A percentile compares a stretch with the other conserved stretches of the same genome.
These are phyloP conservation scores for Avena insularis DNA, from an alignment of 176 grass and related monocot species.

Conservation along the genomic window DNA sequence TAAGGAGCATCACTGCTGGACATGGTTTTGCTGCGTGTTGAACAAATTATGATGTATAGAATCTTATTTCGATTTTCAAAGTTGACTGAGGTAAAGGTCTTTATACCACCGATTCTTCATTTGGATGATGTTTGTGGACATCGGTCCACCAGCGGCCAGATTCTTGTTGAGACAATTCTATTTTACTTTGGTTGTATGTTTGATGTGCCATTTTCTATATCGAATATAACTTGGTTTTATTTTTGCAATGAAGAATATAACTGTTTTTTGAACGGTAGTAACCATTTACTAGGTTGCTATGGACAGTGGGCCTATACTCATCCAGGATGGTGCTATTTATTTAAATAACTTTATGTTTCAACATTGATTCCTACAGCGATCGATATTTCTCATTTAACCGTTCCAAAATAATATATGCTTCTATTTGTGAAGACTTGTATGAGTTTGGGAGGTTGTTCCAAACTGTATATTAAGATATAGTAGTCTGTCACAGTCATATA, in stretches of 20 bases:
- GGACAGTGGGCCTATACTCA: neutral
- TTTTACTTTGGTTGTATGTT: neutral
- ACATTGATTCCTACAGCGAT: neutral
- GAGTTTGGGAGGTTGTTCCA: neutral
- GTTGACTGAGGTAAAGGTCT: neutral
- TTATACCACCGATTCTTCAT: neutral
- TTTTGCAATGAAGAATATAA: neutral
- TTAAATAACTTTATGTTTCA: neutral
- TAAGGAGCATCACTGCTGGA: neutral
- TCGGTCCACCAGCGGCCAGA: neutral
- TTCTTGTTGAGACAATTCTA: neutral
- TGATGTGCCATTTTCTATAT: neutral
- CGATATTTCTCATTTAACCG: neutral
- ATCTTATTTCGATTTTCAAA: neutral
- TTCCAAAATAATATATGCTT: neutral
- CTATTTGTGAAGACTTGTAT: neutral
- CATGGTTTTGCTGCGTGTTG: neutral
- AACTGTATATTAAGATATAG: no score
- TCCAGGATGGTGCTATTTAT: slow-evolving; percentile 9
- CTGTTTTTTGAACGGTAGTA: neutral
- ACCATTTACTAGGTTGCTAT: slow-evolving; percentile 31
- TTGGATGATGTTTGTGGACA: neutral
- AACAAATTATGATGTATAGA: neutral
- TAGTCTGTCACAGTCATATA: no score
- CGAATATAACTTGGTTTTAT: neutral